A percentile compares a stretch with the other conserved stretches of the same genome.
phyloP scores from a whole-genome alignment of 2,329 filamentous ascomycete species.

The Fusarium sp. region DNA sequence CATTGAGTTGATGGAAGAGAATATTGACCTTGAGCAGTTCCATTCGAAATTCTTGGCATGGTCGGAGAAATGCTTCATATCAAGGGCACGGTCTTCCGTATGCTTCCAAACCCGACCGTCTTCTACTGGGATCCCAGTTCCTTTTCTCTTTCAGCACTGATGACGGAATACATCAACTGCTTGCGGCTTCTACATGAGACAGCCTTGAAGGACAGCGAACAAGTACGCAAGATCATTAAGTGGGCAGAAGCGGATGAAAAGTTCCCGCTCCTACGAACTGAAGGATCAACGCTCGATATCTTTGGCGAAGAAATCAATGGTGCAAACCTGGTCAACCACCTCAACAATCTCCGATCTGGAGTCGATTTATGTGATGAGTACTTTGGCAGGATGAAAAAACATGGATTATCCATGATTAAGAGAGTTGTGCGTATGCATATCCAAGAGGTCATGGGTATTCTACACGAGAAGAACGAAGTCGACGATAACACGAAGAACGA shows the following conservation, averaged over 20 bases:
- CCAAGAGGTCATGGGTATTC: constrained; percentile 22
- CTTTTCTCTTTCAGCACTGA: constrained; percentile 21
- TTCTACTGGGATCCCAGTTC: constrained; percentile 33
- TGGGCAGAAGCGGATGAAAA: constrained; percentile 23
- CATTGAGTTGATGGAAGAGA: fast-evolving
- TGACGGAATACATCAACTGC: constrained; percentile 10
- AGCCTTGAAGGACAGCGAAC: neutral
- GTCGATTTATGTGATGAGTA: constrained; percentile 25
- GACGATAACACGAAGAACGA: neutral
- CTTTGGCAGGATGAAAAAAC: constrained; percentile 15
- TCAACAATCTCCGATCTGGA: constrained; percentile 16
- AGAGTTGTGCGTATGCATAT: constrained; percentile 24
- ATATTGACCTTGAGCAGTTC: neutral
- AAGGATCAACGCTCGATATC: constrained; percentile 19
- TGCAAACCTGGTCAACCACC: constrained; percentile 16
- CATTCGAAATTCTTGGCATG: constrained; percentile 51
- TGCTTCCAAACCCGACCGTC: constrained; percentile 53
- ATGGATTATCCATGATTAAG: neutral
- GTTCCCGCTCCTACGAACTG: constrained; percentile 10
- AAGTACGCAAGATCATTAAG: constrained; percentile 6
- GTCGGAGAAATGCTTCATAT: constrained; percentile 49
- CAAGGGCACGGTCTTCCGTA: constrained; percentile 49
- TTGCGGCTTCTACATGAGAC: neutral
- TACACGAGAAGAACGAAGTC: constrained; percentile 9
- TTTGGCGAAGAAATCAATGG: constrained; percentile 22